phyloP scores from a whole-genome alignment of 768 basidiomycete species.

The Rhodotorula kratochvilovae region DNA sequence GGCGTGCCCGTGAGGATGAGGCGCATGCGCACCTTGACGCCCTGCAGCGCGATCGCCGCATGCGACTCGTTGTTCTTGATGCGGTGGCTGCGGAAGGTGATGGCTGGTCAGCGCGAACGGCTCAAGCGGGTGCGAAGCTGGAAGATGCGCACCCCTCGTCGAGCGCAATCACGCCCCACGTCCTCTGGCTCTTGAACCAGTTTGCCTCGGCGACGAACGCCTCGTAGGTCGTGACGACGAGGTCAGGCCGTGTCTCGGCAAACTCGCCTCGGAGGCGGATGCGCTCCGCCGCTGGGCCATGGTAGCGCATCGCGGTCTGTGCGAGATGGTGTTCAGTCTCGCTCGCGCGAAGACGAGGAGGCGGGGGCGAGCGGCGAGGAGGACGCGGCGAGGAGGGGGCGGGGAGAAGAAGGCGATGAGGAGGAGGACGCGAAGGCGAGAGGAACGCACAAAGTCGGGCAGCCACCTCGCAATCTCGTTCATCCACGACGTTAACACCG shows the following conservation, averaged over 20 bases:
- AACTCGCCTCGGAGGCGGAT: conserved; percentile 57
- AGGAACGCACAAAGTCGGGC: conserved; percentile 37
- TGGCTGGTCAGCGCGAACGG: conserved; percentile 46
- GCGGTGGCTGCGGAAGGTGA: conserved; percentile 55
- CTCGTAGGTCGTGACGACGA: conserved; percentile 69
- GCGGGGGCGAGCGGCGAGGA: too few species aligned
- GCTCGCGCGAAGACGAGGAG: conserved; percentile 17
- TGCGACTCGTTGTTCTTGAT: conserved; percentile 66
- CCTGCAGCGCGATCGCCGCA: conserved; percentile 56
- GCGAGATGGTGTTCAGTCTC: conserved; percentile 55
- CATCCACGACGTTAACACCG: conserved; percentile 61
- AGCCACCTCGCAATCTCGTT: conserved; percentile 50
- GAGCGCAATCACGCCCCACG: conserved; percentile 58
- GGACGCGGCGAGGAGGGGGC: too few species aligned
- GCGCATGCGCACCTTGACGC: conserved; percentile 58
- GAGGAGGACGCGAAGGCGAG: too few species aligned
- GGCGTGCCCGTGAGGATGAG: conserved; percentile 71
- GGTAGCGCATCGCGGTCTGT: conserved; percentile 56
- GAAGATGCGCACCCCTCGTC: conserved; percentile 54
- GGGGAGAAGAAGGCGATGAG: too few species aligned
- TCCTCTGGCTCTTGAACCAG: conserved; percentile 59
- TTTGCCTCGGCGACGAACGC: conserved; percentile 56
- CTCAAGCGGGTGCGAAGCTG: too few species aligned
- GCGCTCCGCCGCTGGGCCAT: conserved; percentile 58
- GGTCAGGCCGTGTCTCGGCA: conserved; percentile 45